Base-by-base conservation (phyloP, 768 basidiomycete species). In the Podaxis rugospora region DNA sequence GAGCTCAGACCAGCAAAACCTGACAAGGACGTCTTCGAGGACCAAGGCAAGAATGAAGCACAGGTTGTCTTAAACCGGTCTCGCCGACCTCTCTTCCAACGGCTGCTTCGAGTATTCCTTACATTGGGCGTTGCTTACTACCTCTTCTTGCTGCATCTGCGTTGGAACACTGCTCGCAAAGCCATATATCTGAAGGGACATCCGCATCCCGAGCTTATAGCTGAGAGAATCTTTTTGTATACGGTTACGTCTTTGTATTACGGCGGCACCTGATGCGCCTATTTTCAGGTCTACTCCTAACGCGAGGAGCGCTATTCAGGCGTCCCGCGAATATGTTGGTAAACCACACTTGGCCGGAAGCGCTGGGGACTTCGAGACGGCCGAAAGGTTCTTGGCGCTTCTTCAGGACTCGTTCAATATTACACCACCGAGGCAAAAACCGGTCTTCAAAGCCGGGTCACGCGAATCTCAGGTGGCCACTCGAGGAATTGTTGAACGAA, bases 311-410 rank as follows among this genome's bases (percentile, higher is more conserved):
- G 89, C 89, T 1, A 66, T 85, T 1, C 76, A 74, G 28, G 77
- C 82, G 2, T 88, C 88, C 25, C 78, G 81, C 21, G 69, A 73
- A 28, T 88, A 83, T 68, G 85, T 87, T 1, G 81, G 82, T 1
- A 84, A 86, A 62, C 88, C 90, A 18, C 91, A 92, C 71, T 72
- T 90, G 52, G 90, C 89, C 4, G 89, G 89, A 10, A 84, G 86
- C 25, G 63, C 72, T 5, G 81, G 81, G 63, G 87, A 90, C 68
- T 75, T 83, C 25, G 69, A 78, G 36, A 83, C 88, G 65, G 91
- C 92, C 4, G 82, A 87, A 66, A 73, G 78, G 28, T 80, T 93
- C 62, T 80, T 93, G 57, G 70, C 81, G 21, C 74, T 88, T 63
- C 87, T 93, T 71, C 89, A 89, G 67, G 73, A 75, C 13, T 81